Conservation (phyloP, 1,284 basidiomycete species). For the Leccinum subfulvum region DNA sequence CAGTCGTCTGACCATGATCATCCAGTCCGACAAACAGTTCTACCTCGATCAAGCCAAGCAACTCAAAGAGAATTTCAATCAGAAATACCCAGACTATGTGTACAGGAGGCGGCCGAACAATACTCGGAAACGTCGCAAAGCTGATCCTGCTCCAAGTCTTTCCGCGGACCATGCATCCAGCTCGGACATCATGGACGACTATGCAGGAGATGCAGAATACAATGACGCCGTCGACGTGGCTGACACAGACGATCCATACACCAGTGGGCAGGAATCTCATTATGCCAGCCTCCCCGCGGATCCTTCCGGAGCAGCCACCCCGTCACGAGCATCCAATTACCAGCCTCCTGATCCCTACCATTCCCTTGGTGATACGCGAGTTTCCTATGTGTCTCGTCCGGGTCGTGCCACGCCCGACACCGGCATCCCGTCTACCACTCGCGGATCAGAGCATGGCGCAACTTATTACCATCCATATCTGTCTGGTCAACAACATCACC, state of each 20-base stretch:
- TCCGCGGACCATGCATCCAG: constrained; percentile 24
- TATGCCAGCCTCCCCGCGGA: constrained; percentile 29
- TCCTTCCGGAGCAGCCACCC: constrained; percentile 14
- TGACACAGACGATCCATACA: constrained; percentile 24
- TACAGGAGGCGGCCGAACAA: constrained; percentile 82
- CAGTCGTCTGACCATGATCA: constrained; percentile 21
- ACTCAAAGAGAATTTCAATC: constrained; percentile 79
- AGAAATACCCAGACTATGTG: constrained; percentile 84
- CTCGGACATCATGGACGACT: constrained; percentile 28
- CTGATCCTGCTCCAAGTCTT: constrained; percentile 37
- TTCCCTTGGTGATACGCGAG: constrained; percentile 29
- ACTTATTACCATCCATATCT: constrained; percentile 30
- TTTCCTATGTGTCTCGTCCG: constrained; percentile 31
- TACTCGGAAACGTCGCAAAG: constrained; percentile 66
- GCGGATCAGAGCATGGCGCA: constrained; percentile 27
- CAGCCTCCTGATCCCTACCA: constrained; percentile 30
- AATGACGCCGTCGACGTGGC: constrained; percentile 31
- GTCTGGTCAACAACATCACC: constrained; percentile 25
- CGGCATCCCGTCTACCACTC: constrained; percentile 24
- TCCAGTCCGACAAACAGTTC: constrained; percentile 75
- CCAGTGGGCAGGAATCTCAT: constrained; percentile 21
- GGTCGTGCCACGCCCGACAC: constrained; percentile 30
- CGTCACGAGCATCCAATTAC: constrained; percentile 26
- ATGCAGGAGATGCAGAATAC: constrained; percentile 23
- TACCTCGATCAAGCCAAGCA: constrained; percentile 81